Conservation (phyloP, 2,329 filamentous ascomycete genomes). For the Talaromyces sp. region DNA sequence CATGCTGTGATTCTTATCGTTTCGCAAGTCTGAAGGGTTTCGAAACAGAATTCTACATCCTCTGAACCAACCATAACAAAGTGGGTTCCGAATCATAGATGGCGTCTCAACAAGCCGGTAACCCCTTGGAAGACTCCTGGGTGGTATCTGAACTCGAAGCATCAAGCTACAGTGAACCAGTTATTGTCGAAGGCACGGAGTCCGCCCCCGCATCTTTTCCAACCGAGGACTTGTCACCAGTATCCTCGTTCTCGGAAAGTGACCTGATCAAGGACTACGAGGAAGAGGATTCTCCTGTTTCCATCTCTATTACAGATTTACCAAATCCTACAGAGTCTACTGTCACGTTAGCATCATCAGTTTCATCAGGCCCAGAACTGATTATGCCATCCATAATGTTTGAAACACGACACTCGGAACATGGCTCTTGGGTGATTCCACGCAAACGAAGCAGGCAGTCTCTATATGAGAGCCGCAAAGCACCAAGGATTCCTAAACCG, state of each 20-base stretch:
- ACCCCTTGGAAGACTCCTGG: constrained; percentile 37
- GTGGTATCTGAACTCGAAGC: constrained; percentile 27
- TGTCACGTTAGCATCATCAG: constrained; percentile 26
- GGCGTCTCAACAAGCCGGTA: constrained; percentile 7
- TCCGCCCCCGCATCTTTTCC: not conserved
- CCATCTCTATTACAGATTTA: not conserved
- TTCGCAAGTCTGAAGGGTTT: not conserved
- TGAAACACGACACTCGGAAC: constrained; percentile 21
- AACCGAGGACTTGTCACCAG: not conserved
- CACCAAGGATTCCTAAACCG: constrained; percentile 10
- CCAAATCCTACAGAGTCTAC: constrained; percentile 24
- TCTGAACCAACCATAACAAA: not conserved
- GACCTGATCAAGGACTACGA: constrained; percentile 11
- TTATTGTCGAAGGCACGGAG: constrained; percentile 14
- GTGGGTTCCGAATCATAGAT: not conserved
- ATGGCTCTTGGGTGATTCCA: constrained; percentile 18
- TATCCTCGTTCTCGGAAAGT: constrained; percentile 15
- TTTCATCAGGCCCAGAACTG: constrained; percentile 34
- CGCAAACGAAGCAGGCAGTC: constrained; percentile 13
- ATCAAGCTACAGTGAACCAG: not conserved
- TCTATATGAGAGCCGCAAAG: constrained; percentile 16
- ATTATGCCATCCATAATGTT: constrained; percentile 42
- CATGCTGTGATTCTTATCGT: not conserved
- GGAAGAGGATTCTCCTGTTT: constrained; percentile 11
- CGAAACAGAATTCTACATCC: not conserved